Base-by-base conservation (phyloP, 768 basidiomycete species). In the Fomitopsis serialis region DNA sequence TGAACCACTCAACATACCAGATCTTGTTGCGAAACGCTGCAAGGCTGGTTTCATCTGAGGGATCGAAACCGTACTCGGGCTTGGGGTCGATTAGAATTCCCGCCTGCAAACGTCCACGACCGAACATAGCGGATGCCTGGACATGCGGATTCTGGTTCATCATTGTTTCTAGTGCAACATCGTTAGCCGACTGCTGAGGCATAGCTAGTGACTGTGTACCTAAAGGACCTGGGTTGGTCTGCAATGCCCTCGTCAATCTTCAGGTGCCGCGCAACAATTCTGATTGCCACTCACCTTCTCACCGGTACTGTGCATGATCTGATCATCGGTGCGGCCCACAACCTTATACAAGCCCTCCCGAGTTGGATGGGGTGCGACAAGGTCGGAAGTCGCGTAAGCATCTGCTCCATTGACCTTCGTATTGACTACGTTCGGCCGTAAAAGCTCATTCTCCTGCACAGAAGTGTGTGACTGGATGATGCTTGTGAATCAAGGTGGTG, bases 241-340 rank as follows among this genome's bases (percentile, higher is more conserved):
- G 36, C 13, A 17, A 48, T 29, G 17, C 17, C 6, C 9, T n/a
- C n/a, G 8, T 22, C 34, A 23, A 11, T 11, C 11, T 32, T 32
- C 11, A 11, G 5, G 48, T 5, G 5, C 29, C 22, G 2, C 8
- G 17, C 11, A 17, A 29, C 7, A 27, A 48, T 21, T 8, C 5
- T 5, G 22, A 9, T 19, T 13, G 8, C 22, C n/a, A 42, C 48
- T 11, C 42, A 70, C 71, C 68, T 72, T 74, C 56, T 73, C 70
- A n/a, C 74, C 74, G 15, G 70, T 75, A 25, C 61, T 66, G 43
- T 73, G 66, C 60, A 72, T 71, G 35, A 78, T 72, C 59, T 78
- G 76, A 51, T 78, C 77, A 53, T 78, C 77, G 10, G 59, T 62
- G 17, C 78, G 66, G 2, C 78, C 76, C 47, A 63, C 69, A 1